phyloP scores from a whole-genome alignment of 2,329 filamentous ascomycete genomes.

The Zymoseptoria ardabiliae region DNA sequence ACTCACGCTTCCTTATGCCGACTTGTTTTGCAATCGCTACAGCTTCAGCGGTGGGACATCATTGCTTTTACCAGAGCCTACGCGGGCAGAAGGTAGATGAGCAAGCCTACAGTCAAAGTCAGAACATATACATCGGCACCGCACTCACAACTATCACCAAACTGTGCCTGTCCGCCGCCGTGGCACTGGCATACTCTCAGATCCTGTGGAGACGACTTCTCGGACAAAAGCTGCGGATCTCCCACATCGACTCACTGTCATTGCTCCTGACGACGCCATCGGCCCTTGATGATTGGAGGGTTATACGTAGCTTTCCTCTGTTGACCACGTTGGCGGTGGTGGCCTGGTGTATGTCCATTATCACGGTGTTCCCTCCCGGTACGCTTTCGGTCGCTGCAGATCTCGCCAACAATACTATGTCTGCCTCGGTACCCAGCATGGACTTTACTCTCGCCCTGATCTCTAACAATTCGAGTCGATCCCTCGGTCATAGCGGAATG shows the following conservation, averaged over 20 bases:
- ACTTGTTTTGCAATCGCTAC: neutral
- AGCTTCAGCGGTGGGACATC: neutral
- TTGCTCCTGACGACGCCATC: neutral
- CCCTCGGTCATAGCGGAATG: neutral
- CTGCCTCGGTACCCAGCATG: neutral
- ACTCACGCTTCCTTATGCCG: neutral
- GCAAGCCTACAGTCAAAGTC: neutral
- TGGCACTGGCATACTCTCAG: slow-evolving; percentile 1
- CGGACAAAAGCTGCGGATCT: neutral
- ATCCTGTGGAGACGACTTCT: slow-evolving; percentile 2
- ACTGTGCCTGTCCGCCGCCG: neutral
- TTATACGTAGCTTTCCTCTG: neutral
- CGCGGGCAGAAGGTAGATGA: neutral
- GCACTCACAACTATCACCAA: slow-evolving; percentile 3
- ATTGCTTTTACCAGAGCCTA: slow-evolving; percentile 5
- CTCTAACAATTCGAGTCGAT: neutral
- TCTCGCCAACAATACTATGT: neutral
- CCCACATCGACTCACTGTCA: slow-evolving; percentile 2
- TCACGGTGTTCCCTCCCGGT: slow-evolving; percentile 4
- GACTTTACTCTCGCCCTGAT: slow-evolving; percentile 2
- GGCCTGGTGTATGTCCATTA: neutral
- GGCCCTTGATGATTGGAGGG: neutral
- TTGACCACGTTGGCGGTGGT: neutral
- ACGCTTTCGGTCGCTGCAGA: neutral
- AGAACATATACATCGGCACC: slow-evolving; percentile 4